Percentiles rank a stretch among this genome's conserved stretches.
Evolutionary conservation across 2,329 filamentous ascomycete genomes (phyloP).

Genomic region (Botryotinia convoluta): DNA sequence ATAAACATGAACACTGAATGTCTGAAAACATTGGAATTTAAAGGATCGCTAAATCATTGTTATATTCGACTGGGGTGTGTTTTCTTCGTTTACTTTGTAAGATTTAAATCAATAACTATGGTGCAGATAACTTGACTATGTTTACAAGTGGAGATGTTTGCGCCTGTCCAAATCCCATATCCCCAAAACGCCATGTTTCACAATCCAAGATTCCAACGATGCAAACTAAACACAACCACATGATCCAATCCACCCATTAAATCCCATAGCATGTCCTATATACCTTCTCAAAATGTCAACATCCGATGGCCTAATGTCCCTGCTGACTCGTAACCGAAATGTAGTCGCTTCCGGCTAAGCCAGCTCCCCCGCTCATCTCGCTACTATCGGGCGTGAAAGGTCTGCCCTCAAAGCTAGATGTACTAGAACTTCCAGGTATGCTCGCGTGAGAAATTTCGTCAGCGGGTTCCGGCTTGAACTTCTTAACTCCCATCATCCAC

Average conservation of each 20-base stretch:
- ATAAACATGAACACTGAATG: background rate
- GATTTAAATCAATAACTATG: background rate
- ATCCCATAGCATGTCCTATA: background rate
- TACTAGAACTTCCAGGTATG: background rate
- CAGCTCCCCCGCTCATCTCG: conserved; percentile 19
- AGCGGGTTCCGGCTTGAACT: conserved; percentile 40
- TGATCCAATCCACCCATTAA: background rate
- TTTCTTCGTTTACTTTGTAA: background rate
- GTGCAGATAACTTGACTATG: background rate
- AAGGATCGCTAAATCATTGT: background rate
- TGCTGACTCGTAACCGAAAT: conserved; percentile 26
- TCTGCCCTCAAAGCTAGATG: conserved; percentile 20
- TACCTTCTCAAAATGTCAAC: background rate
- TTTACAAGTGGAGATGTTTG: background rate
- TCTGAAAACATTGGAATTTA: background rate
- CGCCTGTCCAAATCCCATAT: background rate
- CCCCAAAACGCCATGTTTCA: background rate
- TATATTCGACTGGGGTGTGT: background rate
- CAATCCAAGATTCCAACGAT: background rate
- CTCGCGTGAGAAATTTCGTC: conserved; percentile 8
- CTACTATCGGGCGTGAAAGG: conserved; percentile 25
- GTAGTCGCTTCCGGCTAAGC: conserved; percentile 33
- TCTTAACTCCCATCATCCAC: conserved; percentile 86
- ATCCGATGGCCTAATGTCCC: background rate
- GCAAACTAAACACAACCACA: background rate